Base-by-base conservation (phyloP, 176 grass and related monocot genomes). In the Carex cristatella region DNA sequence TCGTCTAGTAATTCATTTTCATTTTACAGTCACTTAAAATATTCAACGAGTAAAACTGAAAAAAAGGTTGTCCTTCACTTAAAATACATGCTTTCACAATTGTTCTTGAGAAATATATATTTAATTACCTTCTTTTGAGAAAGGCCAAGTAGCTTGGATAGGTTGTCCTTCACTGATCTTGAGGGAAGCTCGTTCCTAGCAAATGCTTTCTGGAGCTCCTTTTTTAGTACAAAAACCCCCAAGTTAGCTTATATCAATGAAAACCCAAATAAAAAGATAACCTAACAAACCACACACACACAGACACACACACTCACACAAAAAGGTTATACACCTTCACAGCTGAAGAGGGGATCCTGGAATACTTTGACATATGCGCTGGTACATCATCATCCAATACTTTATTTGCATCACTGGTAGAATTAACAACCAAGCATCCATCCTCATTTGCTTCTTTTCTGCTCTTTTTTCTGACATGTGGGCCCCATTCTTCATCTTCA, bases 401-500 rank as follows among this genome's bases (percentile, higher is more conserved):
- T 16, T 28, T 81, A 85, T 91, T 80, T 7, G 73, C 68, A 83
- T 84, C 88, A 65, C 72, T 79, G 2, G 77, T 46, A 60, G 78
- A 68, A 69, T 87, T 87, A 88, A 27, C 67, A 55, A 56, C 49
- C 49, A 77, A 16, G 11, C 27, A 55, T 44, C 40, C 32, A 84
- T 30, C 84, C 83, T 13, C 19, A 73, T 62, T 58, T 88, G 84
- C 84, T 73, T 79, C 10, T 3, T 63, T 85, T 84, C 78, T 93
- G 67, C 89, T 93, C 85, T 93, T 95, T 81, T 94, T 94, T 89
- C 87, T 88, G 44, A 59, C 92, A 62, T 65, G 33, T 83, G 77
- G 84, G 53, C 87, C 87, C 96, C 96, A 99, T 61, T 95, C 91
- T 89, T 99, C 96, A 91, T 99, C 96, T 87, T 95, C 93, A 83